Evolutionary conservation across 2,329 filamentous ascomycete species (phyloP).

Genomic region (Phialocephala subalpina): DNA sequence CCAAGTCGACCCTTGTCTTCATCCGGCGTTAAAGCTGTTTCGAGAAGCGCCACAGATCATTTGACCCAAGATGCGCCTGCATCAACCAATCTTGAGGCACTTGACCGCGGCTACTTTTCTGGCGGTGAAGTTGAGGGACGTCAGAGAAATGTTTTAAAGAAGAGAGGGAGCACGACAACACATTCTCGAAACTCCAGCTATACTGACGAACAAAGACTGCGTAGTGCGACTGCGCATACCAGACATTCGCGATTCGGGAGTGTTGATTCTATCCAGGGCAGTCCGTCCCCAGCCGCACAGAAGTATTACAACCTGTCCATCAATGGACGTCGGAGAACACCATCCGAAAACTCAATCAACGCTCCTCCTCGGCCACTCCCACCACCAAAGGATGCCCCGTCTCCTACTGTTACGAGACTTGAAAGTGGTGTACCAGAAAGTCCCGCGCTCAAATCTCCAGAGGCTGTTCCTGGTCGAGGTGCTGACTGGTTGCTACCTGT

Average conservation of each 20-base stretch:
- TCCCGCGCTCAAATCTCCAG: slow-evolving; percentile 50
- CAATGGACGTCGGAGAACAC: slow-evolving; percentile 46
- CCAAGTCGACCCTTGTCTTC: slow-evolving; percentile 41
- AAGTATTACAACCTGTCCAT: slow-evolving; percentile 68
- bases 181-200: slow-evolving; percentile 80
- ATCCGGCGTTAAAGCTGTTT: slow-evolving; percentile 35
- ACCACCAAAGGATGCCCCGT: slow-evolving; percentile 61
- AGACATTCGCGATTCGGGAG: slow-evolving; percentile 83
- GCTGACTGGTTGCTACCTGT: slow-evolving; percentile 61
- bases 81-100: slow-evolving; percentile 57
- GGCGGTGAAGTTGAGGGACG: slow-evolving; percentile 83
- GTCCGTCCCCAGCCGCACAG: slow-evolving; percentile 67
- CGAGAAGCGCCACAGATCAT: slow-evolving; percentile 43
- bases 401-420: slow-evolving; percentile 68
- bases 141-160: slow-evolving; percentile 81
- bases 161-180: slow-evolving; percentile 67
- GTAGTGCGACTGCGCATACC: slow-evolving; percentile 70
- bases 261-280: slow-evolving; percentile 75
- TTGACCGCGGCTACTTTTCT: slow-evolving; percentile 91
- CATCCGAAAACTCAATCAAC: slow-evolving; percentile 60
- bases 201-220: slow-evolving; percentile 74
- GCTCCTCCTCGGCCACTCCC: slow-evolving; percentile 67
- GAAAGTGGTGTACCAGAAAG: slow-evolving; percentile 47
- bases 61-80: slow-evolving; percentile 39
- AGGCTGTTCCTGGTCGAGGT: slow-evolving; percentile 49